Conservation (phyloP, 805 yeast species). For the Starmerella stigmatis region DNA sequence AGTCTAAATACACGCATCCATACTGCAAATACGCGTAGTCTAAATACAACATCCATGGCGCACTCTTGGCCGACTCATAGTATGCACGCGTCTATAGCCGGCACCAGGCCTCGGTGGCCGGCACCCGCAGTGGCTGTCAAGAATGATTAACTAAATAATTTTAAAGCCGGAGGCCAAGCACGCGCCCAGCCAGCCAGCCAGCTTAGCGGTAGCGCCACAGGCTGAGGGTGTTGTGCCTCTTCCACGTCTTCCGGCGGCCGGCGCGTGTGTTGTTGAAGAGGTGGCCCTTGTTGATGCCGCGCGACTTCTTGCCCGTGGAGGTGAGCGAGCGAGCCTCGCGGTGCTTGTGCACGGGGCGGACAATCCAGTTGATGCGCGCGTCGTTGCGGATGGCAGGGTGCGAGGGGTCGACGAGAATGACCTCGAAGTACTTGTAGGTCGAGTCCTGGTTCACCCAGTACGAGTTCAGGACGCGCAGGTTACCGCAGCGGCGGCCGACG, state of each 20-base stretch:
- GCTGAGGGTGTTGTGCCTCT: slow-evolving; percentile 95
- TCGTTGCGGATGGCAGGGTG: slow-evolving; percentile 99
- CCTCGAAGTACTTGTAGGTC: slow-evolving; percentile 98
- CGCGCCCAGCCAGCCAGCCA: background rate
- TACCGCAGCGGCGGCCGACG: slow-evolving; percentile 97
- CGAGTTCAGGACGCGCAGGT: slow-evolving; percentile 98
- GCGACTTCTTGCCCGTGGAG: slow-evolving; percentile 94
- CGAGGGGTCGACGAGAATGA: slow-evolving; percentile 91
- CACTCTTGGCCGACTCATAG: too few relatives aligned
- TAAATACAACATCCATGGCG: too few relatives aligned
- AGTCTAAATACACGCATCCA: too few relatives aligned
- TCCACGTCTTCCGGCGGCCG: slow-evolving; percentile 99
- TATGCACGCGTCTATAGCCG: too few relatives aligned
- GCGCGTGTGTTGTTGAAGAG: slow-evolving; percentile 94
- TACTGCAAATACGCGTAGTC: too few relatives aligned
- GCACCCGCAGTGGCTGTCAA: too few relatives aligned
- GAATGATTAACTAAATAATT: slow-evolving; percentile 4
- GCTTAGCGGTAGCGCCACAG: slow-evolving; percentile 98
- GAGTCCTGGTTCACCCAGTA: slow-evolving; percentile 99
- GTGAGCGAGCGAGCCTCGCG: slow-evolving; percentile 99
- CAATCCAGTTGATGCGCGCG: slow-evolving; percentile 99
- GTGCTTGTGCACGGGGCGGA: slow-evolving; percentile 99
- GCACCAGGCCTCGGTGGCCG: too few relatives aligned
- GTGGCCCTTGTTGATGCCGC: slow-evolving; percentile 99
- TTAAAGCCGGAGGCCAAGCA: background rate